Conservation (phyloP, 2,329 filamentous ascomycete genomes). For the Lachnellula cervina region DNA sequence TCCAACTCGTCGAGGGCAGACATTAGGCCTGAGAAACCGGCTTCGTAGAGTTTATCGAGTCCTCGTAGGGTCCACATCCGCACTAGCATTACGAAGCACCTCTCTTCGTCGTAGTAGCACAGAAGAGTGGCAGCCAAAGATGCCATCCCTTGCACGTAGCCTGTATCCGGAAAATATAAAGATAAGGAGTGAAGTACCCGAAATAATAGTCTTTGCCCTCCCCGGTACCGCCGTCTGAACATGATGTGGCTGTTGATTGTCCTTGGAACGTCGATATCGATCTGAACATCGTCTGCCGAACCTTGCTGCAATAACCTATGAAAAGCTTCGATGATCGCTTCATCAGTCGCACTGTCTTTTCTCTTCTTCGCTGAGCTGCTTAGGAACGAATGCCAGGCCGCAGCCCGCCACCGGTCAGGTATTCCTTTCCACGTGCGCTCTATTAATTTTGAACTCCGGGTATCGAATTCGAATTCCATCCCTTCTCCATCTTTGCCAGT, state of each 20-base stretch:
- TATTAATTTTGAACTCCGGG: slow-evolving; percentile 75
- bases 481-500: slow-evolving; percentile 49
- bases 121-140: slow-evolving; percentile 86
- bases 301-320: slow-evolving; percentile 66
- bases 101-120: slow-evolving; percentile 95
- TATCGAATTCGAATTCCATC: slow-evolving; percentile 74
- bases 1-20: slow-evolving; percentile 81
- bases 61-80: slow-evolving; percentile 87
- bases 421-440: slow-evolving; percentile 97
- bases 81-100: slow-evolving; percentile 93
- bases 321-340: slow-evolving; percentile 67
- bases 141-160: slow-evolving; percentile 98
- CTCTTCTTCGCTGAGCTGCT: slow-evolving; percentile 66
- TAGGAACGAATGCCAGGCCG: slow-evolving; percentile 94
- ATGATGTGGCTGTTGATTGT: slow-evolving; percentile 96
- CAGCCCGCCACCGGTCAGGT: slow-evolving; percentile 87
- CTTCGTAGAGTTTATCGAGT: slow-evolving; percentile 75
- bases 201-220: slow-evolving; percentile 87
- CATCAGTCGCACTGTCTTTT: slow-evolving; percentile 58
- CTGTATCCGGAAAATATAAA: slow-evolving; percentile 83
- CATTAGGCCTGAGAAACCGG: slow-evolving; percentile 84
- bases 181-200: slow-evolving; percentile 88
- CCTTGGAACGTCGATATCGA: slow-evolving; percentile 91
- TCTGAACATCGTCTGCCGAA: slow-evolving; percentile 90
- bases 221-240: slow-evolving; percentile 88